Base-by-base conservation (phyloP, 306 rosid genomes). In the Pyrus bretschneideri region DNA sequence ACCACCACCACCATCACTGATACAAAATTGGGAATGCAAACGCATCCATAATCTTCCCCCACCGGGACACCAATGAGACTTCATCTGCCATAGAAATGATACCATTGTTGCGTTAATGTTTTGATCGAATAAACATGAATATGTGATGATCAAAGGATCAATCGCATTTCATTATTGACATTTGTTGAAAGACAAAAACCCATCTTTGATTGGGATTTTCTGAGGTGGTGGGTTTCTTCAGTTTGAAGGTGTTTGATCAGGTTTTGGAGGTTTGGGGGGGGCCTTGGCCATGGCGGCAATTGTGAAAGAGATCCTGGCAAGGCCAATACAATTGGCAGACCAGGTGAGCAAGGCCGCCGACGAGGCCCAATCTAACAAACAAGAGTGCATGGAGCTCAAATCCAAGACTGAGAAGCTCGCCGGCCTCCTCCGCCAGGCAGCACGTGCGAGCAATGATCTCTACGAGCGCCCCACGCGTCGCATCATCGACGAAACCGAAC, bases 291-390 rank as follows among this genome's bases (percentile, higher is more conserved):
- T 87, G 94, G 84, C 95, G 80, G 84, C 90, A 68, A 82, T 88
- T 42, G 95, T 91, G 69, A 91, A 89, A 87, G 97, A 91, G 82
- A 91, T 89, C 87, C 85, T 91, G 85, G 91, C 95, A 35, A 70
- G 91, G 85, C 97, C 97, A 29, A 91, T 91, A 66, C 97, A 91
- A 74, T 73, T 89, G 85, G 93, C 97, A 13, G 97, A 91, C 83
- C 93, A 85, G 73, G 86, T 88, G 10, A 83, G 85, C 5, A 89
- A 91, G 82, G 29, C 82, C 9, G 82, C 95, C 0, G 95, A 91
- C 1, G 89, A 79, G 29, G 93, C 82, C 2, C 91, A 85, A 38
- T 83, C 86, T 19, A 86, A 88, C 83, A 86, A 84, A 2, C 86
- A 78, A 69, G 97, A 91, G 25, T 91, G 97, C 79, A 40, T 72